These are phyloP conservation scores for Iodosphaeria phyllophila DNA, from an alignment of 2,329 filamentous ascomycete genomes.

Conservation along the genomic window DNA sequence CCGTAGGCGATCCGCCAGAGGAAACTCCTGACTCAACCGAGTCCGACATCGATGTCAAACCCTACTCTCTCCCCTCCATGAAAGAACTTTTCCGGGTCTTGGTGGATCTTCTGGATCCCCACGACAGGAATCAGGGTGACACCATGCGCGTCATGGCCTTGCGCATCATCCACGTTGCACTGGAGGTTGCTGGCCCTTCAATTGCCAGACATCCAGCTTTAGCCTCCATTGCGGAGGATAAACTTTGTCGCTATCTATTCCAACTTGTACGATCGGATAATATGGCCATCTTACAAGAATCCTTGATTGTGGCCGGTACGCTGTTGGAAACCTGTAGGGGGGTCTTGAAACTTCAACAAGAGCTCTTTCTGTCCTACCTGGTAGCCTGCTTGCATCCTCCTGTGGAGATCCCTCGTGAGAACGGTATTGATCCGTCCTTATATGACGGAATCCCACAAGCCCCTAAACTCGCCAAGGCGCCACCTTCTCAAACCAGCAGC, in stretches of 20 bases:
- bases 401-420: constrained; percentile 84
- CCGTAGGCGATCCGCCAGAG: constrained; percentile 10
- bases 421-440: constrained; percentile 74
- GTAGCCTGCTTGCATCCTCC: constrained; percentile 84
- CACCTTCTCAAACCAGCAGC: constrained; percentile 53
- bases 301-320: constrained; percentile 78
- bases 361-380: constrained; percentile 85
- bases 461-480: constrained; percentile 69
- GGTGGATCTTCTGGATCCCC: constrained; percentile 82
- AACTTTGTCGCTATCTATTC: constrained; percentile 84
- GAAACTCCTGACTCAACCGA: too few relatives aligned
- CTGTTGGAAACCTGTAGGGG: constrained; percentile 76
- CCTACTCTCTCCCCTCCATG: constrained; percentile 88
- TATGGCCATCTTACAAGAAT: constrained; percentile 85
- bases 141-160: constrained; percentile 95
- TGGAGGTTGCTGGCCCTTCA: constrained; percentile 89
- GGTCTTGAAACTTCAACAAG: constrained; percentile 88
- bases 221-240: constrained; percentile 76
- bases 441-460: constrained; percentile 88
- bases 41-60: constrained; percentile 49
- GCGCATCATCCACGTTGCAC: constrained; percentile 87
- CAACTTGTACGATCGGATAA: constrained; percentile 93
- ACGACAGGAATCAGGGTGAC: constrained; percentile 83
- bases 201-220: constrained; percentile 85
- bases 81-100: constrained; percentile 85